phyloP scores from a whole-genome alignment of 2,329 filamentous ascomycete species.

The Aureobasidium sp. region DNA sequence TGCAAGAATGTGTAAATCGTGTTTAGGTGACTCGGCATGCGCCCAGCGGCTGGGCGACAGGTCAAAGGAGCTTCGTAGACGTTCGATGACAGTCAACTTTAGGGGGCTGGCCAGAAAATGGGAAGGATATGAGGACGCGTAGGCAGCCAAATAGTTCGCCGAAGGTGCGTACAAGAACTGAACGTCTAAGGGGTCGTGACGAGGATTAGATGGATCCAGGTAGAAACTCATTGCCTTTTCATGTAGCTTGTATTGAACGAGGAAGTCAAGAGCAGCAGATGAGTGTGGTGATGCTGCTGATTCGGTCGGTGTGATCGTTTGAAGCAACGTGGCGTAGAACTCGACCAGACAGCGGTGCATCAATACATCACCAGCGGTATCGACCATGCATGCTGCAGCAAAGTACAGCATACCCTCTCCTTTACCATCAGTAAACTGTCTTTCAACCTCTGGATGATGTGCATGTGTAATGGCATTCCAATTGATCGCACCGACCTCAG shows the following conservation, averaged over 20 bases:
- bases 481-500: slow-evolving; percentile 46
- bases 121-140: slow-evolving; percentile 48
- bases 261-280: slow-evolving; percentile 44
- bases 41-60: slow-evolving; percentile 45
- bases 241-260: slow-evolving; percentile 47
- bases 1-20: slow-evolving; percentile 52
- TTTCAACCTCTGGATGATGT: slow-evolving; percentile 48
- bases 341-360: slow-evolving; percentile 55
- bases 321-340: slow-evolving; percentile 50
- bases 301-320: slow-evolving; percentile 30
- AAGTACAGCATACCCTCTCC: slow-evolving; percentile 49
- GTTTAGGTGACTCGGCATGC: slow-evolving; percentile 46
- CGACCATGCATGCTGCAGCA: slow-evolving; percentile 49
- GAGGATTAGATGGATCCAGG: slow-evolving; percentile 41
- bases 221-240: slow-evolving; percentile 44
- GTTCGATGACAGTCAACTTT: slow-evolving; percentile 40
- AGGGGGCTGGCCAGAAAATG: slow-evolving; percentile 45
- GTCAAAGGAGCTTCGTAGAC: slow-evolving; percentile 40
- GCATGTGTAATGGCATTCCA: slow-evolving; percentile 48
- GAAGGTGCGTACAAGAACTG: slow-evolving; percentile 49
- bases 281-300: slow-evolving; percentile 19
- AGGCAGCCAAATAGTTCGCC: slow-evolving; percentile 52
- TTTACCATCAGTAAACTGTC: slow-evolving; percentile 26
- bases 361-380: slow-evolving; percentile 49
- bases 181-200: slow-evolving; percentile 44